Evolutionary conservation across 345 rosid species (phyloP).

Genomic region (Streptanthus diversifolius): DNA sequence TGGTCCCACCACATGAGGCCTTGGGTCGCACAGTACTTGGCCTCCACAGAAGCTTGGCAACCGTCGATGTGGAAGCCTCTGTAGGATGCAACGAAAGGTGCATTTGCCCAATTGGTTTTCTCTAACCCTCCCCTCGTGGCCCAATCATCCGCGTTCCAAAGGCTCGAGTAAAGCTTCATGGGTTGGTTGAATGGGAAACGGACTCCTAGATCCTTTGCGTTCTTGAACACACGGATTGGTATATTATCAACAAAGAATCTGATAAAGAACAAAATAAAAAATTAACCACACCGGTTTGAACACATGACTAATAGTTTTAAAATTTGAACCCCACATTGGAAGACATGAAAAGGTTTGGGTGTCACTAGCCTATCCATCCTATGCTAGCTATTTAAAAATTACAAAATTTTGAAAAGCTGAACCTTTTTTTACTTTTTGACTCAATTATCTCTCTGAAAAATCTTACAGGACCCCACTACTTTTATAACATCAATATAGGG

Average conservation of each 20-base stretch:
- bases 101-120: slow-evolving; percentile 87
- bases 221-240: slow-evolving; percentile 77
- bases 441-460: slow-evolving; percentile 8
- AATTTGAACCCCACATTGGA: not conserved
- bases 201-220: slow-evolving; percentile 71
- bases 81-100: slow-evolving; percentile 71
- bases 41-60: slow-evolving; percentile 65
- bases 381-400: not conserved
- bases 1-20: slow-evolving; percentile 90
- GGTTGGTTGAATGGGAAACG: slow-evolving; percentile 79
- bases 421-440: slow-evolving; percentile 22
- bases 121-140: slow-evolving; percentile 84
- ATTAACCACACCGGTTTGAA: not conserved
- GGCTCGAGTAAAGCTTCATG: slow-evolving; percentile 79
- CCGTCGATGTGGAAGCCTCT: slow-evolving; percentile 77
- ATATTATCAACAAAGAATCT: slow-evolving; percentile 75
- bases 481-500: slow-evolving; percentile 27
- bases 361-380: not conserved
- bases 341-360: not conserved
- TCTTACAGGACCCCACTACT: slow-evolving; percentile 26
- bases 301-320: not conserved
- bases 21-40: slow-evolving; percentile 65
- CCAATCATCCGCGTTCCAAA: slow-evolving; percentile 89
- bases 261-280: not conserved
- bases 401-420: not conserved